Base-by-base conservation (phyloP, 2,329 filamentous ascomycete species). In the Arthrinium puccinioides region DNA sequence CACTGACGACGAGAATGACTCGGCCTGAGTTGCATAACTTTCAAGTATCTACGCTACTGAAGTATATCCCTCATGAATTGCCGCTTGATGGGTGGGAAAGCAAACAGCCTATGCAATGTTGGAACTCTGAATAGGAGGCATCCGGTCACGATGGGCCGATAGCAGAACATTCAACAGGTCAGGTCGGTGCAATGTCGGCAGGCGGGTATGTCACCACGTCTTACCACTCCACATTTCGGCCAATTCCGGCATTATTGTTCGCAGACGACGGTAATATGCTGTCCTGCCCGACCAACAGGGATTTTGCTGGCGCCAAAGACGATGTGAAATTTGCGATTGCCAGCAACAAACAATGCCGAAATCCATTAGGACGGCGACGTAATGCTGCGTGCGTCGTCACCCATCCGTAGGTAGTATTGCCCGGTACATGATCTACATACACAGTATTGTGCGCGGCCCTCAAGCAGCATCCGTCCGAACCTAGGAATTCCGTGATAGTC, bases 161-260 rank as follows among this genome's bases (percentile, higher is more conserved):
- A 36, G 7, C 11, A 36, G 23, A 21, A 19, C 23, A 11, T 20
- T 20, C 26, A 20, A 18, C 23, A n/a, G n/a, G n/a, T 36, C 28
- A 25, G 24, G 26, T 36, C 33, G 33, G 33, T 36, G 33, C 33
- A 36, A 36, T 28, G 33, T 36, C 33, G 33, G 33, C 32, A 35
- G 20, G 25, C 20, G n/a, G 21, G 32, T 19, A 36, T 36, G 23
- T 36, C 33, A 27, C 33, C 23, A 36, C 28, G 33, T 36, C 33
- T 23, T 27, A 36, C 33, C 33, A 36, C 33, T 36, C 33, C 33
- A 36, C 33, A 36, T 24, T 27, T 36, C 33, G 33, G 33, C 19
- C 33, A 36, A 36, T 36, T 36, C 33, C 33, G 33, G 33, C 33
- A 27, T 36, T 36, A 36, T 18, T 36, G n/a, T n/a, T n/a, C n/a